Evolutionary conservation across 345 rosid genomes (phyloP), one percentile per base, ranked within the genome.

Genomic region (Abelmoschus esculentus): DNA sequence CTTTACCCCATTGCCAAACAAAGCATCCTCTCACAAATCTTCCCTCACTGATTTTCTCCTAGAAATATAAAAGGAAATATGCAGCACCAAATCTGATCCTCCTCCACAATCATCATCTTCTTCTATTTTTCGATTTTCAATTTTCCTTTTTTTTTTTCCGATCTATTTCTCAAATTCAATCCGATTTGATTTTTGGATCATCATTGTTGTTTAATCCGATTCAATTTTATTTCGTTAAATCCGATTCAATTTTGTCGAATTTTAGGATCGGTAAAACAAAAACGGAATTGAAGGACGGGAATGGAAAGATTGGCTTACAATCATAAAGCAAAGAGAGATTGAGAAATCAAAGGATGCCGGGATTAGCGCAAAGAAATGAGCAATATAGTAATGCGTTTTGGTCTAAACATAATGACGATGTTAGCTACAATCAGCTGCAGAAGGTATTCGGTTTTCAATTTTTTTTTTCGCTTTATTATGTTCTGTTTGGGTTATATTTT

Each of bases 371-470:
- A 82, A 79, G 83, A 59, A 81, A 83, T 81, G 92, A 90, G 57
- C 87, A 82, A 73, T 86, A 76, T 75, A 50, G 79, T 75, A 84
- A 78, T 81, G 85, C 78, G 44, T 82, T 88, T 81, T 88, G 95
- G 98, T 87, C 91, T 56, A 87, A 84, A 50, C 85, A 86, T 19
- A 76, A 80, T 49, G 88, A 83, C 42, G 98, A 82, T 72, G 79
- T 93, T 76, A 72, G 85, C 85, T 93, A 80, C 75, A 83, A 85
- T 78, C 96, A 89, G 79, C 83, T 90, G 54, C 90, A 87, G 70
- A 87, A 93, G 97, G 98, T 93, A 75, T 79, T 61, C 7, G 72
- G 13, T 55, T 62, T 40, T 34, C 42, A 38, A n/a, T n/a, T n/a
- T n/a, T 17, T 17, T 61, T 63, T 1, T 40, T 61, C 3, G 1